Percentiles rank a stretch among this genome's conserved stretches.
phyloP scores from a whole-genome alignment of 1,284 basidiomycete genomes.

The Malassezia sp. region DNA sequence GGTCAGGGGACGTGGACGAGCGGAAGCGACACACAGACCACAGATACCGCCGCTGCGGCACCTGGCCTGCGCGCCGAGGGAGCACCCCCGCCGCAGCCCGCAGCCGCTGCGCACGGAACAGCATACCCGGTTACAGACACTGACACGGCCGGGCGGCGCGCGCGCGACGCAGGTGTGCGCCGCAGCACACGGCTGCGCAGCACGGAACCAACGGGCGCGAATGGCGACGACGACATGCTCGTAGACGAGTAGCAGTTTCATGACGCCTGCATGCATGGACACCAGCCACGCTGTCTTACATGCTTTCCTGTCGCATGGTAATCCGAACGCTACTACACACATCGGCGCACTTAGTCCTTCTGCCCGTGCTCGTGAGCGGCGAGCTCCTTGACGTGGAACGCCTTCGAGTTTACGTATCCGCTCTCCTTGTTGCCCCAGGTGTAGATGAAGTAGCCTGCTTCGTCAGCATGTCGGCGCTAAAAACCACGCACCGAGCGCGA shows the following conservation, averaged over 20 bases:
- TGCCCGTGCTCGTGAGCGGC: conserved; percentile 34
- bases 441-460: conserved; percentile 39
- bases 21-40: background rate
- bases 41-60: background rate
- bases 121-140: no score
- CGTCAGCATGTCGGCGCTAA: background rate
- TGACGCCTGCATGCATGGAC: no score
- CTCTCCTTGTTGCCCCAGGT: conserved; percentile 40
- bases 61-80: background rate
- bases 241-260: no score
- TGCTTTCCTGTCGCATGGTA: no score
- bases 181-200: no score
- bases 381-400: conserved; percentile 37
- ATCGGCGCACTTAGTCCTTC: background rate
- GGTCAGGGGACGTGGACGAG: background rate
- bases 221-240: no score
- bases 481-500: conserved; percentile 37
- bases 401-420: conserved; percentile 45
- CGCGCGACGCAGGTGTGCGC: no score
- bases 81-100: background rate
- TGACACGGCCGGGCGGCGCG: no score
- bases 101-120: no score
- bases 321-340: no score
- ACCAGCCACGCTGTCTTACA: no score
- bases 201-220: no score